Evolutionary conservation across 257 asterid species (phyloP).

Genomic region (Plantago ovata): DNA sequence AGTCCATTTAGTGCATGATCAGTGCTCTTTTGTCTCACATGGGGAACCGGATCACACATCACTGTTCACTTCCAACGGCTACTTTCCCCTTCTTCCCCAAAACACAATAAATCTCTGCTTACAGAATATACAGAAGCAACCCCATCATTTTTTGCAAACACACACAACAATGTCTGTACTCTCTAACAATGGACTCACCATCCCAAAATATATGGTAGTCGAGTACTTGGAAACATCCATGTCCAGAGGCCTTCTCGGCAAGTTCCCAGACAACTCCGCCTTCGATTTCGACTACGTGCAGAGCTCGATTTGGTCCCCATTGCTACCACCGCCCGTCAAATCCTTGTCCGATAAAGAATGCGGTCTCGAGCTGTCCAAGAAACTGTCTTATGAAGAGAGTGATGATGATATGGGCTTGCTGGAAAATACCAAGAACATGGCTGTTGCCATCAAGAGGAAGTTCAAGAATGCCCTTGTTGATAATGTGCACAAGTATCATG

Average conservation of each 20-base stretch:
- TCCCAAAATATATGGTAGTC: slow-evolving; percentile 45
- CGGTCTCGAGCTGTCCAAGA: slow-evolving; percentile 30
- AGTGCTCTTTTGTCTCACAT: too few relatives aligned
- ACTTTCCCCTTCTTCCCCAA: slow-evolving; percentile 26
- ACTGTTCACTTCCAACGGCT: slow-evolving; percentile 33
- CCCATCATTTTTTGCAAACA: not conserved
- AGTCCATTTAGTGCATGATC: too few relatives aligned
- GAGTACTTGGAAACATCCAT: slow-evolving; percentile 73
- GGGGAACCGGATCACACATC: too few relatives aligned
- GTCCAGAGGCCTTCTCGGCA: slow-evolving; percentile 70
- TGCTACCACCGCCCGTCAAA: slow-evolving; percentile 41
- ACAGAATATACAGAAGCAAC: not conserved
- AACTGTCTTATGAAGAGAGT: slow-evolving; percentile 33
- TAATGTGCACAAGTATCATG: slow-evolving; percentile 36
- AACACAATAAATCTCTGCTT: slow-evolving; percentile 3
- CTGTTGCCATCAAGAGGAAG: slow-evolving; percentile 52
- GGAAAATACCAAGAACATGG: slow-evolving; percentile 40
- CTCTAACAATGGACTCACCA: slow-evolving; percentile 20
- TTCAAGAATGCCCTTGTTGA: slow-evolving; percentile 29
- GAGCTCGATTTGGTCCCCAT: slow-evolving; percentile 96
- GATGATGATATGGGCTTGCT: slow-evolving; percentile 27
- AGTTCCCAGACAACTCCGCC: slow-evolving; percentile 79
- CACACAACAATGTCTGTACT: slow-evolving; percentile 21
- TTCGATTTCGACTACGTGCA: slow-evolving; percentile 83
- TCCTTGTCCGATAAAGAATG: slow-evolving; percentile 6